Evolutionary conservation across 2,329 filamentous ascomycete species (phyloP), one percentile per base, ranked within the genome.

Genomic region (Tolypocladium tundrense): DNA sequence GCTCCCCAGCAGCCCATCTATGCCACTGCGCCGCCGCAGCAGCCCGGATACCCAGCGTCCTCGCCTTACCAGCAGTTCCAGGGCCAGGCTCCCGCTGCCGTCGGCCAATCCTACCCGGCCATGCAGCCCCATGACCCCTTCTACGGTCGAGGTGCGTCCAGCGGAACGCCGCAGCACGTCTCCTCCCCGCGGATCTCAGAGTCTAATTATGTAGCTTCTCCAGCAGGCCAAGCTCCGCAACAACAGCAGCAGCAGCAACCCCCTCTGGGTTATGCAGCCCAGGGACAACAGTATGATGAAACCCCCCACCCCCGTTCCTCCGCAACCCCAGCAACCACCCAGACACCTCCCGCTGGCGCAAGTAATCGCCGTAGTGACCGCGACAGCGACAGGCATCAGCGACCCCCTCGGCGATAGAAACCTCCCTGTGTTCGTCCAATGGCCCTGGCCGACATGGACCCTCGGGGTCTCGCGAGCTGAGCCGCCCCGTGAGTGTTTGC

Each of bases 131-230:
- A 74, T 68, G 81, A 84, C 69, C 73, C 80, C 52, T 78, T 79
- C 62, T 82, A 80, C 64, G 80, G 80, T 74, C 82, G 82, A 77
- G 81, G 83, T 82, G 78, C 78, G 79, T 85, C 80, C 73, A 62
- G 68, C 63, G 65, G 68, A 65, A 66, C 48, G 57, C 61, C 16
- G 60, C 41, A 61, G 59, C 63, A 60, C 62, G 11, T 35, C 16
- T 51, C 62, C 11, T 27, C 50, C 53, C 55, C 56, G 19, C 50
- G 58, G 59, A 57, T 57, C 59, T 55, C 65, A 63, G 56, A 51
- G 45, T 77, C 73, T 78, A 71, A 78, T 77, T 74, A 69, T 77
- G 69, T 80, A 80, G 77, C 76, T 67, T 79, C 77, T 67, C 74
- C 77, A 71, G 78, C 79, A 75, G 77, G 76, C 70, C 71, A 71